Evolutionary conservation across 164 flowering plant species (phyloP), one percentile per base, ranked within the genome.

Genomic region (Vitis amurensis): DNA sequence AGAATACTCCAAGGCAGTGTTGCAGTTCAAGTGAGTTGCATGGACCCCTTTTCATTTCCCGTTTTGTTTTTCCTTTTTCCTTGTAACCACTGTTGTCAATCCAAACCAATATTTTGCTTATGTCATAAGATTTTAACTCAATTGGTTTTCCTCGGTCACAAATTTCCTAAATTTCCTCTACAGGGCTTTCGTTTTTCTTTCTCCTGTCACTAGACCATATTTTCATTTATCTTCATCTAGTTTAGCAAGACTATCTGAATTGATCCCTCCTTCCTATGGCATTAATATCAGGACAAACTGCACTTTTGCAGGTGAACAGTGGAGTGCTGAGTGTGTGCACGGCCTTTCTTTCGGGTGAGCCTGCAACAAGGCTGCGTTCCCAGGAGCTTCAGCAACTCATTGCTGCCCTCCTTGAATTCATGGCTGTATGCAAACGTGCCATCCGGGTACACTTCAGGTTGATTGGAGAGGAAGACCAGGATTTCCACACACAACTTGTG

Each of bases 1-100:
- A 90, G 99, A 75, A 95, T 95, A 80, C 98, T 95, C 50, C 99
- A 95, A 82, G 98, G 99, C 82, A 93, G 98, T 82, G 99, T 95
- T 64, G 99, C 99, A 12, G 99, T 95, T 71, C 99, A 95, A 78
- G 99, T 93, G 71, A 81, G 88, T 68, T 63, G 16, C 27, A 4
- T 63, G 11, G 9, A 49, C 30, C 27, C 19, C 14, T 14, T 10
- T 16, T 23, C 1, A 2, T 23, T 23, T 23, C 27, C 27, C 27
- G 27, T 23, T 2, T 8, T 23, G 23, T 70, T 4, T 70, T 16
- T 19, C 19, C 17, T 53, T 3, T 50, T 6, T 9, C 37, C 16
- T 68, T 52, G 23, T n/a, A 27, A 1, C 49, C 1, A 14, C 27
- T 61, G 17, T 47, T 27, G 14, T 58, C 61, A 58, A 19, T 58